Evolutionary conservation across 2,329 filamentous ascomycete genomes (phyloP), one percentile per base, ranked within the genome.

Genomic region (Hypoxylon sp.): DNA sequence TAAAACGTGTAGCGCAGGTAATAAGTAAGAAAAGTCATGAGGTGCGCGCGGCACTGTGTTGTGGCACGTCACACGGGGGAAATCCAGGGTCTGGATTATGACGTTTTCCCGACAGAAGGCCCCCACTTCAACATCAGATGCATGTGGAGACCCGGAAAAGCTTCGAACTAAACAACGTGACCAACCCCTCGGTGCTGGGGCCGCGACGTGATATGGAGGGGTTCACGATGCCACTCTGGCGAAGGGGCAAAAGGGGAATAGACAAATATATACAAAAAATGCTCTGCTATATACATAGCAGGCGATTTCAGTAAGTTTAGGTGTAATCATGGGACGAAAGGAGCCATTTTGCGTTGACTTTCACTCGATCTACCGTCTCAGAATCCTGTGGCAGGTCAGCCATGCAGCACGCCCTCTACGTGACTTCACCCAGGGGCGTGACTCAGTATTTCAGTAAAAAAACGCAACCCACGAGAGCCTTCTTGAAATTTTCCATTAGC

Each of bases 61-160:
- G 68, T 70, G 62, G 50, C 65, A 70, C 68, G 68, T 70, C 68
- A 70, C 65, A 70, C 65, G 55, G 53, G 34, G 61, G 53, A 36
- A 68, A 64, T 64, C 57, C 51, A 70, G 68, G 68, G 65, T 70
- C 68, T 68, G 58, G 58, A 65, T 57, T 70, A 70, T 70, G 68
- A 70, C 68, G 68, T 70, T 70, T 70, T 70, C 65, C 68, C 65
- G 68, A 68, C 56, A 61, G 43, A 51, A n/a, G 36, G 36, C 61
- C 68, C 65, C 68, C 65, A 67, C 68, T 56, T 63, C 45, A 62
- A 60, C 55, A 68, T 65, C 55, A 70, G 68, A 65, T 68, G 65
- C 58, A 65, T 64, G 67, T 69, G 67, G 68, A 53, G 68, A 68
- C 68, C 57, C 68, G 65, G 61, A 70, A 70, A 68, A 70, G 68